These are phyloP conservation scores for Albugo candida DNA, from an alignment of 352 stramenopile species.

Conservation along the genomic window DNA sequence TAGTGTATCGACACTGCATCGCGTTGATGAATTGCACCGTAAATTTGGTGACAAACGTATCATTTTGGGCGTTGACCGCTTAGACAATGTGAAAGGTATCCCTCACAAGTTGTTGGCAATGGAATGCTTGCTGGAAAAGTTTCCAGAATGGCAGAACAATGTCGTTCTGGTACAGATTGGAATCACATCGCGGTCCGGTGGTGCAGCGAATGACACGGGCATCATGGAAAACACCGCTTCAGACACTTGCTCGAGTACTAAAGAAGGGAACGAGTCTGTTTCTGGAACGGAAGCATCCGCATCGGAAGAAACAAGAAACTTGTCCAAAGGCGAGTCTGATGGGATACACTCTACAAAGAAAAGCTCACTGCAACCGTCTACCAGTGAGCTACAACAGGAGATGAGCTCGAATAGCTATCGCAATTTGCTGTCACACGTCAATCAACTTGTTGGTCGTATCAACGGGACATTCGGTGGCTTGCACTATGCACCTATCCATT, in stretches of 20 bases:
- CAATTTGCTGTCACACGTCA: constrained; percentile 57
- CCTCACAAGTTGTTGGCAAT: constrained; percentile 78
- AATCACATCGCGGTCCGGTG: constrained; percentile 70
- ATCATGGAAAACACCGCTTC: not conserved
- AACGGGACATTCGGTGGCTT: constrained; percentile 76
- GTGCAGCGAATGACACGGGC: not conserved
- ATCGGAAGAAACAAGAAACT: too few species aligned
- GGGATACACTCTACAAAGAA: not conserved
- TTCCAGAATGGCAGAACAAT: constrained; percentile 87
- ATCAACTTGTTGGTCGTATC: constrained; percentile 77
- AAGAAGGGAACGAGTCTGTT: constrained; percentile 1
- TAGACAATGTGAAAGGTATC: constrained; percentile 82
- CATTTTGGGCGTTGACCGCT: constrained; percentile 64
- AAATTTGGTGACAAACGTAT: constrained; percentile 71
- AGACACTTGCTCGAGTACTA: not conserved
- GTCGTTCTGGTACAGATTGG: constrained; percentile 91
- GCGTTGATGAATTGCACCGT: constrained; percentile 45
- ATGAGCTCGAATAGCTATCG: constrained; percentile 61
- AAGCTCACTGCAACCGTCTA: not conserved
- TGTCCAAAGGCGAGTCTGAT: not conserved
- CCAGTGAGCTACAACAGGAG: constrained; percentile 28
- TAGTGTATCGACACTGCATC: constrained; percentile 28
- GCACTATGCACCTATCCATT: constrained; percentile 81
- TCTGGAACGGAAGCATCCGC: constrained; percentile 15
- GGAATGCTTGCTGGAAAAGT: constrained; percentile 62